A percentile compares a stretch with the other conserved stretches of the same genome.
Conservation (phyloP, 768 basidiomycete species). For the Trametes sanguinea region DNA sequence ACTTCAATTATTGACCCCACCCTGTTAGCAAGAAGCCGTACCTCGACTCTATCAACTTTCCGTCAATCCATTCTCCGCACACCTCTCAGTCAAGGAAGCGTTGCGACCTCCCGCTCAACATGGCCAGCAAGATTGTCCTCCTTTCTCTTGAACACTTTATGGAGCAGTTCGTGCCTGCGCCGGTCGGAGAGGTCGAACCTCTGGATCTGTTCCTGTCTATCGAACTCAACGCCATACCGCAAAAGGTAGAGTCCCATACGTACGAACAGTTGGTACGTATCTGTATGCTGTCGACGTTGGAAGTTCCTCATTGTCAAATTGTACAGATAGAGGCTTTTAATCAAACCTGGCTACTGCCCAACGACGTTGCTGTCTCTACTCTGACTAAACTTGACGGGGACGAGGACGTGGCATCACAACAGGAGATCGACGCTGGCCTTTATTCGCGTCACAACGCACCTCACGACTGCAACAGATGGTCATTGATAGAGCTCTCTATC, state of each 20-base stretch:
- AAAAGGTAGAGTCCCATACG: background rate
- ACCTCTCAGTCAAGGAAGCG: background rate
- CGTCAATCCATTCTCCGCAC: background rate
- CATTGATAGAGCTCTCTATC: constrained; percentile 1
- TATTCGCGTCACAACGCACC: background rate
- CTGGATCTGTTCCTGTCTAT: too few species aligned
- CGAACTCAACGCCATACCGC: background rate
- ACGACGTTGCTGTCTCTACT: background rate
- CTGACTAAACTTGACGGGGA: background rate
- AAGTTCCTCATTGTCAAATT: background rate
- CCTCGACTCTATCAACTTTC: background rate
- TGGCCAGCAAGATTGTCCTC: background rate
- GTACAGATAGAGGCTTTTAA: background rate
- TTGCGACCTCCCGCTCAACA: background rate
- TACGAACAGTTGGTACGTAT: background rate
- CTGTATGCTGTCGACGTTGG: background rate
- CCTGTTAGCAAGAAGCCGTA: background rate
- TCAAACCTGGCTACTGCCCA: background rate
- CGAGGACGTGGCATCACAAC: background rate
- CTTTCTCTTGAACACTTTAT: background rate
- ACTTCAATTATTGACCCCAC: too few species aligned
- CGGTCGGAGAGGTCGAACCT: background rate
- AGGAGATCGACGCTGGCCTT: background rate
- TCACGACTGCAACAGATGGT: background rate
- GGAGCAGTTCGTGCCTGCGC: background rate